A percentile compares a stretch with the other conserved stretches of the same genome.
Evolutionary conservation across 768 basidiomycete genomes (phyloP).

Genomic region (Pleurotus ostreatus): DNA sequence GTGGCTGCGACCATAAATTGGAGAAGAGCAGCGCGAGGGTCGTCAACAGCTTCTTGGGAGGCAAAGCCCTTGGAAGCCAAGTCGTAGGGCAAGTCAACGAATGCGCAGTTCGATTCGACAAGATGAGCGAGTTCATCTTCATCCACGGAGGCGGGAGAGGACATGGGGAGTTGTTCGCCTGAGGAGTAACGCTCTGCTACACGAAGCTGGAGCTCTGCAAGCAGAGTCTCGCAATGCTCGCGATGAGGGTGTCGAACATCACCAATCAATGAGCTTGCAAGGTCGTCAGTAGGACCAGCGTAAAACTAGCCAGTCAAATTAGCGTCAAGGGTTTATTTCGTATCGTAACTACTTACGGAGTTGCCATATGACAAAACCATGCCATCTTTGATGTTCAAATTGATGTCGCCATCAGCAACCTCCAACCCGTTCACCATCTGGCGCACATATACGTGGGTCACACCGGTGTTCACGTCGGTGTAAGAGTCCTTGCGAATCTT

Average conservation of each 20-base stretch:
- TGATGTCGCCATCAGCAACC: constrained; percentile 88
- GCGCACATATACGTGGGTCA: constrained; percentile 85
- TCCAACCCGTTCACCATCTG: constrained; percentile 85
- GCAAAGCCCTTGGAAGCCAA: constrained; percentile 22
- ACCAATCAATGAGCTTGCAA: constrained; percentile 28
- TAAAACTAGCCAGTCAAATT: constrained; percentile 57
- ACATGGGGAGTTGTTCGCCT: constrained; percentile 33
- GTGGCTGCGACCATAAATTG: constrained; percentile 79
- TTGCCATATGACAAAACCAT: constrained; percentile 82
- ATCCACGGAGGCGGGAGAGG: constrained; percentile 11
- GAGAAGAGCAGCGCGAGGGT: constrained; percentile 57
- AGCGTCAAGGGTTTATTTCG: neutral
- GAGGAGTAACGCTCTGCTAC: neutral
- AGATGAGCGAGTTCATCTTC: constrained; percentile 35
- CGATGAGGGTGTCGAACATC: constrained; percentile 42
- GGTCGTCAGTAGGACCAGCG: constrained; percentile 49
- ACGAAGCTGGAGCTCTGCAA: constrained; percentile 25
- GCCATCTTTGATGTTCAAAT: constrained; percentile 87
- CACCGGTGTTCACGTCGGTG: constrained; percentile 79
- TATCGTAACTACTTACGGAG: constrained; percentile 49
- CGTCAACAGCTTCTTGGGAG: constrained; percentile 24
- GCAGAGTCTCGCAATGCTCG: constrained; percentile 47
- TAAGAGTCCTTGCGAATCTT: constrained; percentile 80
- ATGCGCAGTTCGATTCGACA: constrained; percentile 54
- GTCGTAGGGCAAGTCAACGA: constrained; percentile 35